phyloP scores from a whole-genome alignment of 768 basidiomycete genomes.

The Gloeostereum incarnatum region DNA sequence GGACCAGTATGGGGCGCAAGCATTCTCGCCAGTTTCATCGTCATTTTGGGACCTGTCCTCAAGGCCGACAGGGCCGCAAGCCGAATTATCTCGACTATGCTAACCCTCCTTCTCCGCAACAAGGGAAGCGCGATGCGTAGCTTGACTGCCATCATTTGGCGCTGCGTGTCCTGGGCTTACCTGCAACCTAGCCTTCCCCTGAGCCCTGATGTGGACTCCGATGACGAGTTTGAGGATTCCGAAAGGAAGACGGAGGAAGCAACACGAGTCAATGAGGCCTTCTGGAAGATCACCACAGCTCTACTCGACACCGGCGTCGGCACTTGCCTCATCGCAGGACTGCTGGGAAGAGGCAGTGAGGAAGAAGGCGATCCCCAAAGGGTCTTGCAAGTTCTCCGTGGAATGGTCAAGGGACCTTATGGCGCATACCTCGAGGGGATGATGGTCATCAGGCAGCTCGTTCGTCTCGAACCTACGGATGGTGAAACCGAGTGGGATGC shows the following conservation, averaged over 20 bases:
- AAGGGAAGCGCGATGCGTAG: constrained; percentile 57
- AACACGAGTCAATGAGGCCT: constrained; percentile 22
- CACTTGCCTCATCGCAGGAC: constrained; percentile 42
- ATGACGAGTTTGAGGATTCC: constrained; percentile 15
- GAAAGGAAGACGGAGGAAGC: constrained; percentile 6
- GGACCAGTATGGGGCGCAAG: constrained; percentile 74
- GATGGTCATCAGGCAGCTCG: constrained; percentile 34
- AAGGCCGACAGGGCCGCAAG: constrained; percentile 33
- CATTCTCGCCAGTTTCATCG: constrained; percentile 55
- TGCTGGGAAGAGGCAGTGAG: constrained; percentile 26
- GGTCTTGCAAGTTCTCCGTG: constrained; percentile 38
- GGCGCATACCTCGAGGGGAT: constrained; percentile 45
- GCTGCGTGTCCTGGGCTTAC: constrained; percentile 55
- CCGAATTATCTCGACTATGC: constrained; percentile 37
- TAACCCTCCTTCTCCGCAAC: constrained; percentile 48
- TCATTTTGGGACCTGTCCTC: constrained; percentile 52
- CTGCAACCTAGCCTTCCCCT: constrained; percentile 39
- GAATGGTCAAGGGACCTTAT: constrained; percentile 49
- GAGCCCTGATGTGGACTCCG: constrained; percentile 19
- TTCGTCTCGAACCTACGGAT: constrained; percentile 19
- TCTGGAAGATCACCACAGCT: constrained; percentile 40
- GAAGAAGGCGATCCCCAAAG: constrained; percentile 28
- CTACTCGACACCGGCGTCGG: constrained; percentile 52
- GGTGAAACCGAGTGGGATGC: constrained; percentile 38
- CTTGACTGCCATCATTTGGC: constrained; percentile 57